These are phyloP conservation scores for Lyophyllum semitale DNA, from an alignment of 768 basidiomycete genomes.

Conservation along the genomic window DNA sequence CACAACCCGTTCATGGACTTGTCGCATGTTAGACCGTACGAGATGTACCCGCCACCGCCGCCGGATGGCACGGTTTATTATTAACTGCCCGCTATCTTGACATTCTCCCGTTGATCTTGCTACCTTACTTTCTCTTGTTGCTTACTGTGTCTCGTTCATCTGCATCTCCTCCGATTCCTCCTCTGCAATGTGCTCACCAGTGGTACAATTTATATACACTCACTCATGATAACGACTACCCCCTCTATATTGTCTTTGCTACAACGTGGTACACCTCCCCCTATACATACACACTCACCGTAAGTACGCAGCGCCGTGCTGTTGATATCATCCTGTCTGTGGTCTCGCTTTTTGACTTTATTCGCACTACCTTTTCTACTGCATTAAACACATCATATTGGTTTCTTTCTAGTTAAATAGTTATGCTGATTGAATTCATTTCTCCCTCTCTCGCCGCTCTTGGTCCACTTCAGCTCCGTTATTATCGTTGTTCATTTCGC, in stretches of 20 bases:
- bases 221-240: slow-evolving; percentile 9
- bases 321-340: slow-evolving; percentile 7
- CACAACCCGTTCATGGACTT: slow-evolving; percentile 64
- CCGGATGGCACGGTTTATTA: slow-evolving; percentile 63
- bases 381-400: slow-evolving; percentile 12
- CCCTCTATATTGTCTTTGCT: background rate
- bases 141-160: slow-evolving; percentile 3
- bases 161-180: slow-evolving; percentile 2
- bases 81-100: slow-evolving; percentile 35
- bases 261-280: slow-evolving; percentile 1
- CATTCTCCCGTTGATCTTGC: slow-evolving; percentile 23
- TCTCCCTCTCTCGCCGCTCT: background rate
- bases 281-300: slow-evolving; percentile 1
- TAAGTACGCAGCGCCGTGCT: slow-evolving; percentile 4
- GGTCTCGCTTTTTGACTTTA: slow-evolving; percentile 20
- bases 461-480: no score
- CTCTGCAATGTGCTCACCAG: slow-evolving; percentile 11
- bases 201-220: slow-evolving; percentile 12
- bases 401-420: slow-evolving; percentile 20
- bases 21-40: slow-evolving; percentile 66
- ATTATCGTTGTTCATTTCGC: background rate
- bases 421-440: slow-evolving; percentile 6
- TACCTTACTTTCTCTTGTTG: slow-evolving; percentile 10
- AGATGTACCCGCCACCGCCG: slow-evolving; percentile 56
- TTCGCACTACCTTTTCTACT: slow-evolving; percentile 24